Evolutionary conservation across 148 eudicot genomes (phyloP).

Genomic region (Rhododendron kiyosumense): DNA sequence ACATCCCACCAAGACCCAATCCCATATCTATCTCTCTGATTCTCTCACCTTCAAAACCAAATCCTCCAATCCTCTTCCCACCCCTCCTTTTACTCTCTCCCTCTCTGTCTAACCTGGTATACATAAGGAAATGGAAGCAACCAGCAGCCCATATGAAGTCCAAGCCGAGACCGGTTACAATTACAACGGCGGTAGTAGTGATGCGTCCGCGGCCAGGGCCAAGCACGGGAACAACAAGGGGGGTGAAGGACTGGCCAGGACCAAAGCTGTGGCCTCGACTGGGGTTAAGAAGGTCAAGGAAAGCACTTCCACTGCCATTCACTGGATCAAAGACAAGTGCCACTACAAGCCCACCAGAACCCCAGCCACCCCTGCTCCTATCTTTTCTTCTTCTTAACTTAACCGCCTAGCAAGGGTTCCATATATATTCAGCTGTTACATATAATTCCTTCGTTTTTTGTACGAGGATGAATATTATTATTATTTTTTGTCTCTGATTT

Average conservation of each 20-base stretch:
- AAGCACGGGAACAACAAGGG: constrained; percentile 43
- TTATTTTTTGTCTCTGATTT: no score
- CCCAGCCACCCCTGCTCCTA: constrained; percentile 14
- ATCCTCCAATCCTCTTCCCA: not conserved
- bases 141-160: constrained; percentile 16
- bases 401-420: not conserved
- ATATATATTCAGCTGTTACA: no score
- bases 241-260: constrained; percentile 60
- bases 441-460: no score
- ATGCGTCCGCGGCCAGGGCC: not conserved
- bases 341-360: constrained; percentile 39
- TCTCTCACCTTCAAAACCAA: no score
- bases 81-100: not conserved
- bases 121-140: not conserved
- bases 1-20: not conserved
- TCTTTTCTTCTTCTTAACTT: no score
- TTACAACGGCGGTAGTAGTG: constrained; percentile 14
- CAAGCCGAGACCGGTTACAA: not conserved
- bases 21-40: not conserved
- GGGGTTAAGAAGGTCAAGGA: constrained; percentile 71
- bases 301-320: constrained; percentile 54
- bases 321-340: constrained; percentile 78
- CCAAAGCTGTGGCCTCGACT: constrained; percentile 62
- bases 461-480: no score
- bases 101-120: not conserved